Conservation (phyloP, 306 rosid species). For the Fragaria ananassa region DNA sequence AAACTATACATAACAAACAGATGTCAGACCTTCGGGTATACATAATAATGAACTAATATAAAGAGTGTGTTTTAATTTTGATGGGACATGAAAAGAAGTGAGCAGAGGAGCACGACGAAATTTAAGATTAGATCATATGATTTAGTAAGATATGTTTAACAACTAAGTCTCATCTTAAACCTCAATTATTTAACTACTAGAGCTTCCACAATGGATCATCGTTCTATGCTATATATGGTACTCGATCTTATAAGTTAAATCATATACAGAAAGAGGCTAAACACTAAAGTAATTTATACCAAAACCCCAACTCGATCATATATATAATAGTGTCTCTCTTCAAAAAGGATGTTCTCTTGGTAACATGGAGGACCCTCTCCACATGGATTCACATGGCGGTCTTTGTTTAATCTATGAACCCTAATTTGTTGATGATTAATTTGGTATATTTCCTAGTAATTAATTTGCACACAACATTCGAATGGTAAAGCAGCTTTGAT, state of each 20-base stretch:
- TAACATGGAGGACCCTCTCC: constrained; percentile 60
- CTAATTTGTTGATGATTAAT: constrained; percentile 28
- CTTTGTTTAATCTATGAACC: constrained; percentile 28
- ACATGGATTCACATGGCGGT: constrained; percentile 63
- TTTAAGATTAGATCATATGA: constrained; percentile 13
- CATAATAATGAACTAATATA: background rate
- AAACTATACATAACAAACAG: no score
- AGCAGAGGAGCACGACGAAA: background rate
- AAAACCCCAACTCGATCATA: background rate
- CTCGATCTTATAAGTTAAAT: background rate
- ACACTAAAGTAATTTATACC: background rate
- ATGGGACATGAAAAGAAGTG: constrained; percentile 7
- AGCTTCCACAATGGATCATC: background rate
- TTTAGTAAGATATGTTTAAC: background rate
- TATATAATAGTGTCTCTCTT: background rate
- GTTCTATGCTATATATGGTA: background rate
- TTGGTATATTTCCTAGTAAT: constrained; percentile 12
- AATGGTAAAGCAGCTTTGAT: constrained; percentile 31
- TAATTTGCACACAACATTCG: constrained; percentile 35
- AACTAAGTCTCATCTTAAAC: background rate
- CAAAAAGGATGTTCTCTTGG: constrained; percentile 3
- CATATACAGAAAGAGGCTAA: background rate
- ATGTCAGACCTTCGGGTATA: background rate
- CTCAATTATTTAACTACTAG: background rate
- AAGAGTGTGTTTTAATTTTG: background rate